phyloP scores from a whole-genome alignment of 768 basidiomycete species.

The Tricholoma saponaceum region DNA sequence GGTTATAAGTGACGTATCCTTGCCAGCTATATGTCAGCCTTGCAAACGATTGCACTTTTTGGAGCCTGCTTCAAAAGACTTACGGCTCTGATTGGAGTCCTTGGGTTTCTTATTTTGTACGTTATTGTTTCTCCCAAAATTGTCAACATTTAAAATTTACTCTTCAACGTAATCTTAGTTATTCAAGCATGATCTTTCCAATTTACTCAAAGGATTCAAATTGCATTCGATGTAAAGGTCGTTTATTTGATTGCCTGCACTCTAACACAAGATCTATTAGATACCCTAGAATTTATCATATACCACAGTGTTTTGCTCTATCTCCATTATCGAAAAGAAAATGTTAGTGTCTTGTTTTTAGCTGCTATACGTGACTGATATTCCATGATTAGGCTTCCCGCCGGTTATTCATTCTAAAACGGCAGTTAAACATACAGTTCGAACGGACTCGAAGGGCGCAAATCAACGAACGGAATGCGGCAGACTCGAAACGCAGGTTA shows the following conservation, averaged over 20 bases:
- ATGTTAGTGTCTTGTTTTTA: conserved; percentile 26
- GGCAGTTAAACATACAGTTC: conserved; percentile 16
- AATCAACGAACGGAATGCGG: conserved; percentile 61
- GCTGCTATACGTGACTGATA: conserved; percentile 17
- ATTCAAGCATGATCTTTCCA: conserved; percentile 9
- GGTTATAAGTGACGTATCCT: conserved; percentile 10
- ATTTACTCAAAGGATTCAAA: conserved; percentile 9
- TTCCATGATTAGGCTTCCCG: conserved; percentile 35
- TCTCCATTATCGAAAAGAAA: conserved; percentile 24
- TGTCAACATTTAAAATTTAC: not conserved
- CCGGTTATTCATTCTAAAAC: conserved; percentile 32
- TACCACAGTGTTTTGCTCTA: conserved; percentile 62
- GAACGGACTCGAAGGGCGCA: conserved; percentile 46
- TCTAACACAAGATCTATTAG: conserved; percentile 18
- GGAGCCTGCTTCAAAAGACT: conserved; percentile 44
- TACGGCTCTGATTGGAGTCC: conserved; percentile 36
- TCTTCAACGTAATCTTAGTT: not conserved
- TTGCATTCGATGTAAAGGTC: conserved; percentile 12
- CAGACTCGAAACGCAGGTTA: conserved; percentile 78
- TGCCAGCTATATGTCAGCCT: conserved; percentile 20
- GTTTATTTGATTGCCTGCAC: not conserved
- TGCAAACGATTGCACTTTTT: conserved; percentile 48
- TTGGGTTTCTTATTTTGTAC: conserved; percentile 35
- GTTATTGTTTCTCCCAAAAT: conserved; percentile 16
- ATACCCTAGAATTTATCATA: conserved; percentile 45